Percentiles rank a stretch among this genome's conserved stretches.
Evolutionary conservation across 2,329 filamentous ascomycete genomes (phyloP).

Genomic region (Diplodia scrobiculata): DNA sequence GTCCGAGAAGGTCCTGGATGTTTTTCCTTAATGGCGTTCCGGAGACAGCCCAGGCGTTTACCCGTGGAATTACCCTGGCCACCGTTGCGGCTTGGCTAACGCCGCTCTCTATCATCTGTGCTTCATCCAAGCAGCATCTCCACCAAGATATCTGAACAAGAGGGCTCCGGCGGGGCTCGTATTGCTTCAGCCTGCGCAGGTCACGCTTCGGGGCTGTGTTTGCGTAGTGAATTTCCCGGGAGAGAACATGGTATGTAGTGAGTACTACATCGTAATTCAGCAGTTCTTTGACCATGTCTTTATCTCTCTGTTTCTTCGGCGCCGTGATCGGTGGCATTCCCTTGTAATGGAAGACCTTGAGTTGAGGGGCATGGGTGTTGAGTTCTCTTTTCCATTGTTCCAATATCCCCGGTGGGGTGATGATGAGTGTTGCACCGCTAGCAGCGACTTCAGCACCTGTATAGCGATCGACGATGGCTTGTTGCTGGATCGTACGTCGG

Average conservation of each 20-base stretch:
- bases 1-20: conserved; percentile 74
- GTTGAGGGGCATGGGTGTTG: conserved; percentile 57
- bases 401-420: conserved; percentile 63
- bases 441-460: conserved; percentile 51
- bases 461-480: conserved; percentile 44
- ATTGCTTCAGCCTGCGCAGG: conserved; percentile 65
- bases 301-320: conserved; percentile 40
- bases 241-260: conserved; percentile 69
- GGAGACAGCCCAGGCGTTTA: conserved; percentile 89
- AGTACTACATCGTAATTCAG: conserved; percentile 60
- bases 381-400: conserved; percentile 66
- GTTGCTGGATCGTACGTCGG: conserved; percentile 42
- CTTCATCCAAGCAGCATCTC: conserved; percentile 73
- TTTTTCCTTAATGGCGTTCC: conserved; percentile 86
- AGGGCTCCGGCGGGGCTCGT: conserved; percentile 69
- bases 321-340: conserved; percentile 48
- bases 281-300: conserved; percentile 52
- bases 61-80: conserved; percentile 74
- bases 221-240: conserved; percentile 77
- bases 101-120: conserved; percentile 92
- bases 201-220: conserved; percentile 69
- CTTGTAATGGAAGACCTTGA: conserved; percentile 60
- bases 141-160: conserved; percentile 84
- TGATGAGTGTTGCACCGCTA: conserved; percentile 63
- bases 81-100: conserved; percentile 80